These are phyloP conservation scores for Cystobasidium slooffiae DNA, from an alignment of 1,284 basidiomycete species.

Conservation along the genomic window DNA sequence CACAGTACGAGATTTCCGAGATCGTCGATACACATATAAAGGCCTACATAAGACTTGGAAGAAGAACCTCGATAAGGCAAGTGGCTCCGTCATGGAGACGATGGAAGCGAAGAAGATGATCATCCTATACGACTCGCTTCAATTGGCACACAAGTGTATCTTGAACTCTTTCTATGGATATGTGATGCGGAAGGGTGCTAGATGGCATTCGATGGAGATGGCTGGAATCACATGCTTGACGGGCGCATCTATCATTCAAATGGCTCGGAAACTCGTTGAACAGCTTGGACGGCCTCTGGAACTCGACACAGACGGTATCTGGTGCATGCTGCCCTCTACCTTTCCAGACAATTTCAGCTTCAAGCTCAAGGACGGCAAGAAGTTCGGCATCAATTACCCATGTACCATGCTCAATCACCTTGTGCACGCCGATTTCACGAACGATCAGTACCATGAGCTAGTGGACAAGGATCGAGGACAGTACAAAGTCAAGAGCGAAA, in stretches of 20 bases:
- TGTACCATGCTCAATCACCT: slow-evolving; percentile 99
- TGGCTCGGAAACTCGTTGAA: slow-evolving; percentile 94
- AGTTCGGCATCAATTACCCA: slow-evolving; percentile 91
- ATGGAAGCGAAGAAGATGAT: slow-evolving; percentile 99
- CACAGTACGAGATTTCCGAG: slow-evolving; percentile 95
- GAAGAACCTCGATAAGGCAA: slow-evolving; percentile 88
- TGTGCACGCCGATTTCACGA: slow-evolving; percentile 93
- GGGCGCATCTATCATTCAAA: slow-evolving; percentile 98
- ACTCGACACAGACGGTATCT: slow-evolving; percentile 98
- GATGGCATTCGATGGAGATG: slow-evolving; percentile 99
- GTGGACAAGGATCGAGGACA: slow-evolving; percentile 76
- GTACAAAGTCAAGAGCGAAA: slow-evolving; percentile 89
- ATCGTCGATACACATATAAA: slow-evolving; percentile 99
- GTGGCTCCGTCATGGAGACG: slow-evolving; percentile 77
- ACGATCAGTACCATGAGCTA: slow-evolving; percentile 95
- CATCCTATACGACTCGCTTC: slow-evolving; percentile 98
- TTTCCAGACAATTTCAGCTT: slow-evolving; percentile 99
- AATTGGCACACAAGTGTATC: slow-evolving; percentile 99
- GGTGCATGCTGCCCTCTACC: slow-evolving; percentile 98
- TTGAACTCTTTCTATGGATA: slow-evolving; percentile 99
- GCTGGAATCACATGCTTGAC: slow-evolving; percentile 99
- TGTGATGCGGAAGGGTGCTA: slow-evolving; percentile 98
- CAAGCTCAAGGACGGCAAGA: slow-evolving; percentile 84
- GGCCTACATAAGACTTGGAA: slow-evolving; percentile 99
- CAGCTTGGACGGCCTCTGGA: slow-evolving; percentile 97